phyloP scores from a whole-genome alignment of 2,329 filamentous ascomycete genomes.

The Elsinoe fawcettii region DNA sequence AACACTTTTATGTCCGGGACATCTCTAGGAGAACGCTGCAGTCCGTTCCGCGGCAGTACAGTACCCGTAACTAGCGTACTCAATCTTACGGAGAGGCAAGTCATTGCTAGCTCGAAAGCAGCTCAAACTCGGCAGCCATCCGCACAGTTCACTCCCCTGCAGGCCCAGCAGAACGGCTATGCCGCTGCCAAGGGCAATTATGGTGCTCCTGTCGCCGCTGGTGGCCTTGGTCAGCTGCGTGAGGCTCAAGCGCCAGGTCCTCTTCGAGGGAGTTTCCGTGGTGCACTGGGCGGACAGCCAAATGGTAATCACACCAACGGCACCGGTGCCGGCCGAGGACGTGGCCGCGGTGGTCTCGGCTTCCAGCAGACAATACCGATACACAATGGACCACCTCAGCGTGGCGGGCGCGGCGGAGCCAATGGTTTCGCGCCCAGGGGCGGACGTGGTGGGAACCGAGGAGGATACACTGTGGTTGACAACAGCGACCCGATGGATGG shows the following conservation, averaged over 20 bases:
- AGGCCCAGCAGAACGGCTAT: conserved; percentile 35
- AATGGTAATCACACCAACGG: conserved; percentile 26
- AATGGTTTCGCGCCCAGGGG: conserved; percentile 35
- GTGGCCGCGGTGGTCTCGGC: conserved; percentile 32
- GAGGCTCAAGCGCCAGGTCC: conserved; percentile 50
- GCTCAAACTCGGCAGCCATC: conserved; percentile 15
- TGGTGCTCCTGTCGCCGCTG: conserved; percentile 49
- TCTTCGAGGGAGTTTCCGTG: conserved; percentile 52
- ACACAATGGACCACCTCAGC: conserved; percentile 29
- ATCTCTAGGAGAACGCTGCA: conserved; percentile 80
- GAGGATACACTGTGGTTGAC: conserved; percentile 41
- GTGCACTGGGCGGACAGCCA: conserved; percentile 44
- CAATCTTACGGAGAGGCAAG: conserved; percentile 75
- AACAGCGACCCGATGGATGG: conserved; percentile 46
- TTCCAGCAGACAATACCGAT: conserved; percentile 34
- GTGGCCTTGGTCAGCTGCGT: conserved; percentile 53
- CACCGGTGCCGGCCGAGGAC: conserved; percentile 25
- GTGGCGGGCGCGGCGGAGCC: conserved; percentile 22
- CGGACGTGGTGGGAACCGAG: conserved; percentile 30
- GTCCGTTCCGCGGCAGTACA: conserved; percentile 87
- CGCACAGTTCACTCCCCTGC: conserved; percentile 21
- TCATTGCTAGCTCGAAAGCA: conserved; percentile 53
- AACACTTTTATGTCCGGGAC: conserved; percentile 95
- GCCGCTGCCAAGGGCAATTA: conserved; percentile 8
- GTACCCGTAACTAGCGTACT: conserved; percentile 81